Evolutionary conservation across 106 monocot species (phyloP).

Genomic region (Dendrobium huoshanense): DNA sequence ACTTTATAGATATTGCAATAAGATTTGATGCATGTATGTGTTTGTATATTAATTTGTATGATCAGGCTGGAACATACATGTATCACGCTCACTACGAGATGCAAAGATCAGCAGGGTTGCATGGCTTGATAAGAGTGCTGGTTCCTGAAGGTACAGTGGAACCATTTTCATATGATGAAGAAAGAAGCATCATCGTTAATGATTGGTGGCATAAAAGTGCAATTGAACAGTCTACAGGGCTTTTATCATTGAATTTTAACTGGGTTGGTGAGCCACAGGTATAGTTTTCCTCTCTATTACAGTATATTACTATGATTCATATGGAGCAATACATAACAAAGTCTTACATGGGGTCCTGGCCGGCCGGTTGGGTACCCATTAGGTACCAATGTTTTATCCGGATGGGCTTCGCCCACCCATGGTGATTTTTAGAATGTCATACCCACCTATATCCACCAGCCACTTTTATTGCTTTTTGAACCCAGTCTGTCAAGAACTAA

Average conservation of each 20-base stretch:
- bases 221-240: conserved; percentile 52
- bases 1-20: not conserved
- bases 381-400: too few relatives aligned
- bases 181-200: conserved; percentile 55
- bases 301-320: not conserved
- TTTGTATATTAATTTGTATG: too few relatives aligned
- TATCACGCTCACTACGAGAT: conserved; percentile 90
- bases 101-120: conserved; percentile 73
- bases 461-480: too few relatives aligned
- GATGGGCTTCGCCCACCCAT: too few relatives aligned
- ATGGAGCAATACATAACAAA: not conserved
- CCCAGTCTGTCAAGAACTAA: too few relatives aligned
- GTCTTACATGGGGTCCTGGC: too few relatives aligned
- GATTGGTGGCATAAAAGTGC: conserved; percentile 96
- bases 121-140: conserved; percentile 58
- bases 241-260: conserved; percentile 29
- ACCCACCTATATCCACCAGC: too few relatives aligned
- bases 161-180: conserved; percentile 62
- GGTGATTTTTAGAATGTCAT: too few relatives aligned
- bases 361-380: too few relatives aligned
- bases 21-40: too few relatives aligned
- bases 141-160: conserved; percentile 30
- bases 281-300: not conserved
- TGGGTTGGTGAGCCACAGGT: conserved; percentile 82
- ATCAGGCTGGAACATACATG: conserved; percentile 72